These are phyloP conservation scores for Gremmenia infestans DNA, from an alignment of 2,329 filamentous ascomycete genomes.

Conservation along the genomic window DNA sequence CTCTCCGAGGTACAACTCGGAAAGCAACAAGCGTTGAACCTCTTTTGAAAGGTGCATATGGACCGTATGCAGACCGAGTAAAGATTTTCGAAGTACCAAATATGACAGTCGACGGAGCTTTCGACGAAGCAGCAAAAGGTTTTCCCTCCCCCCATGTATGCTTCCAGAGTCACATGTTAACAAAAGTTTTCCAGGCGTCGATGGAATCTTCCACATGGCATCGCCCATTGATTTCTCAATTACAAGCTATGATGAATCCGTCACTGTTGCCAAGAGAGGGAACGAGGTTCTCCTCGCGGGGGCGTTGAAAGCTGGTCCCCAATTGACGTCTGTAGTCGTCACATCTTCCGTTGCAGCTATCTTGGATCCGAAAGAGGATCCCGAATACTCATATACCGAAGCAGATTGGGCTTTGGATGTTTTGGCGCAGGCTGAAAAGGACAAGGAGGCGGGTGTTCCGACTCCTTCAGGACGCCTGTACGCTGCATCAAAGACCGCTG, in stretches of 20 bases:
- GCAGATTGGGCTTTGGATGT: constrained; percentile 30
- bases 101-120: constrained; percentile 27
- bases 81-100: constrained; percentile 27
- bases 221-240: constrained; percentile 30
- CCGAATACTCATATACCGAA: constrained; percentile 24
- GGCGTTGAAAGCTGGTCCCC: constrained; percentile 30
- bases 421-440: constrained; percentile 29
- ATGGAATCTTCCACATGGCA: constrained; percentile 31
- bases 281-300: constrained; percentile 27
- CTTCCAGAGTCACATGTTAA: constrained; percentile 5
- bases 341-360: constrained; percentile 33
- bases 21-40: constrained; percentile 17
- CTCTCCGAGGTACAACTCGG: constrained; percentile 29
- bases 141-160: neutral
- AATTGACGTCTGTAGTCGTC: constrained; percentile 38
- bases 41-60: constrained; percentile 26
- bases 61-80: constrained; percentile 23
- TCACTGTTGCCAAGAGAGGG: constrained; percentile 25
- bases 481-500: constrained; percentile 36
- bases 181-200: constrained; percentile 16
- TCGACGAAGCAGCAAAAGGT: constrained; percentile 28
- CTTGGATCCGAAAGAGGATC: constrained; percentile 18
- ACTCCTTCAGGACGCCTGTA: constrained; percentile 28
- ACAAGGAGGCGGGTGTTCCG: constrained; percentile 21
- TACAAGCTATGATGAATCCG: constrained; percentile 27